These are phyloP conservation scores for Ophiocordyceps sinensis DNA, from an alignment of 2,329 filamentous ascomycete species.

Conservation along the genomic window DNA sequence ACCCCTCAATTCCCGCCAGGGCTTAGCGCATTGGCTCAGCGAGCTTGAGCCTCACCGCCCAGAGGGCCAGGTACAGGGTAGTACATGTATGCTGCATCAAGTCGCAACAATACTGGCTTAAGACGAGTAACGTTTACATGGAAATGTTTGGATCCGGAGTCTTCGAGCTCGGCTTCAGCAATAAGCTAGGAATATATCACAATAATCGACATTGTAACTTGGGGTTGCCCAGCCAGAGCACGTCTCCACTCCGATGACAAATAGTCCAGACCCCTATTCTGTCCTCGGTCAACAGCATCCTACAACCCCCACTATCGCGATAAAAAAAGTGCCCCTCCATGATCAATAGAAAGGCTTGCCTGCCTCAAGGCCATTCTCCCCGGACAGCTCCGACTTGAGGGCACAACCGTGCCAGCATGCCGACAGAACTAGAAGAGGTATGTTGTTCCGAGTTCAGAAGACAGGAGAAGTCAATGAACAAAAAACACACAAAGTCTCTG, in stretches of 20 bases:
- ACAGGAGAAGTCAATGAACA: too few relatives aligned
- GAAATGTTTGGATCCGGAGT: too few relatives aligned
- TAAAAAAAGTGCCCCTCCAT: slow-evolving; percentile 9
- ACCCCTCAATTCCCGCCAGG: slow-evolving; percentile 17
- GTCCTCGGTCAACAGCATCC: not conserved
- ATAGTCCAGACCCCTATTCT: too few relatives aligned
- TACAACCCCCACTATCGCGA: slow-evolving; percentile 6
- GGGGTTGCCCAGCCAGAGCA: too few relatives aligned
- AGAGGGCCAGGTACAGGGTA: not conserved
- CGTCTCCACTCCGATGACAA: too few relatives aligned
- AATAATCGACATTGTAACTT: too few relatives aligned
- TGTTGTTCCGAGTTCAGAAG: not conserved
- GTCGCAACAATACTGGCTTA: too few relatives aligned
- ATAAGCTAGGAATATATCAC: too few relatives aligned
- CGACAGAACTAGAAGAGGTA: slow-evolving; percentile 66
- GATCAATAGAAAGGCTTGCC: slow-evolving; percentile 1
- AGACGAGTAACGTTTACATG: too few relatives aligned
- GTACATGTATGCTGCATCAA: too few relatives aligned
- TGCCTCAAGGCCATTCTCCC: not conserved
- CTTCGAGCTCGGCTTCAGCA: too few relatives aligned
- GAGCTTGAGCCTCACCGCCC: not conserved
- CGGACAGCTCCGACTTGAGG: not conserved
- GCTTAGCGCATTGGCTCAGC: slow-evolving; percentile 11
- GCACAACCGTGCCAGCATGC: slow-evolving; percentile 32
- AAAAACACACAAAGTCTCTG: not conserved